Evolutionary conservation across 768 basidiomycete genomes (phyloP).

Genomic region (Filobasidium wieringae): DNA sequence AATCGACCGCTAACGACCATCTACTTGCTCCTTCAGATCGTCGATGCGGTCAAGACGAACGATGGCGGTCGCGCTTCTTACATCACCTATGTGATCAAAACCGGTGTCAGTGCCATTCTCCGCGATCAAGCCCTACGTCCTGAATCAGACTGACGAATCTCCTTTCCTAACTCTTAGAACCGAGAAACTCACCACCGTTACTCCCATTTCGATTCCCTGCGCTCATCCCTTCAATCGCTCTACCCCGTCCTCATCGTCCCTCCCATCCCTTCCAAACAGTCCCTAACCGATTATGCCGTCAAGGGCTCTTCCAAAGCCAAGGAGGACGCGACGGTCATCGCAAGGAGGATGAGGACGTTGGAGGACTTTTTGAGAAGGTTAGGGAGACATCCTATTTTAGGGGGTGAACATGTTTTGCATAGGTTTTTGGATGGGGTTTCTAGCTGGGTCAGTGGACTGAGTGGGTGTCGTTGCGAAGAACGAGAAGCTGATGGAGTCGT

Average conservation of each 20-base stretch:
- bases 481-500: background rate
- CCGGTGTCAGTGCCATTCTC: constrained; percentile 51
- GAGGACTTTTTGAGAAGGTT: constrained; percentile 89
- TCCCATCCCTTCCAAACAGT: constrained; percentile 94
- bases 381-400: constrained; percentile 82
- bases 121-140: constrained; percentile 14
- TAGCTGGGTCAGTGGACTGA: constrained; percentile 53
- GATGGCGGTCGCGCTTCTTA: constrained; percentile 73
- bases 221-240: constrained; percentile 66
- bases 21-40: constrained; percentile 50
- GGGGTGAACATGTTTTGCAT: constrained; percentile 91
- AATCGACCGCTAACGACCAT: background rate
- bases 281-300: constrained; percentile 87
- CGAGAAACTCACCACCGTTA: constrained; percentile 79
- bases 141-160: constrained; percentile 12
- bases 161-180: constrained; percentile 44
- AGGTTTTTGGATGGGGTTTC: constrained; percentile 90
- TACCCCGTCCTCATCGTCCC: constrained; percentile 96
- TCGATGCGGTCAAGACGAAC: constrained; percentile 89
- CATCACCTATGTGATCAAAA: constrained; percentile 83
- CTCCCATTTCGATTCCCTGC: constrained; percentile 91
- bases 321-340: constrained; percentile 84
- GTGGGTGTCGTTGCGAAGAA: background rate
- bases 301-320: constrained; percentile 81
- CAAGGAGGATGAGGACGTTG: constrained; percentile 82